Base-by-base conservation (phyloP, 306 rosid genomes). In the Echinosophora koreensis region DNA sequence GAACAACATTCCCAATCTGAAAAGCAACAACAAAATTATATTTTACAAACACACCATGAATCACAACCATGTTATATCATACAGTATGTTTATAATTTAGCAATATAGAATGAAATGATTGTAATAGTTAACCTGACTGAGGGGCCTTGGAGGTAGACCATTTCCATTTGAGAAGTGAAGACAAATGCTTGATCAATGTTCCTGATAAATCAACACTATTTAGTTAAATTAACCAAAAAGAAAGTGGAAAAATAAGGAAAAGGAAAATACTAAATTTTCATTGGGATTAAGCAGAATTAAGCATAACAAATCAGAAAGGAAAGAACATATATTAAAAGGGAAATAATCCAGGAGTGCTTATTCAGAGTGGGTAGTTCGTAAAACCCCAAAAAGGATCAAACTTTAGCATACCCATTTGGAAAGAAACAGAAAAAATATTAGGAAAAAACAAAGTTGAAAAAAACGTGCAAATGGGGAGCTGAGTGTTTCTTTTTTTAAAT, bases 1-100 rank as follows among this genome's bases (percentile, higher is more conserved):
- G 99, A 83, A 92, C 84, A 85, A 87, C 86, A 88, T 91, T 89
- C 77, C 87, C 97, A 85, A 85, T 91, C 99, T 95, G 96, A 50
- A 78, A 77, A 44, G 5, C 60, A 88, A 35, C 9, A 47, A 17
- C 55, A 72, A 68, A 63, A 46, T 37, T 5, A 60, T 44, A 84
- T 22, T 27, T 11, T 3, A 38, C 30, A 12, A 54, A 32, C 71
- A 41, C 32, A 41, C 37, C 49, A 22, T 15, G 4, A 46, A 32
- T 38, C 61, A 64, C 8, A 37, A 76, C 42, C 46, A 88, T 60
- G 6, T 28, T 47, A 47, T 8, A 42, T 71, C 4, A 22, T 56
- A 55, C 6, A n/a, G 22, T 5, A 27, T 32, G 18, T 14, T n/a
- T 16, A 47, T 4, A 74, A 57, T 62, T 54, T 15, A 27, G 49